A percentile compares a stretch with the other conserved stretches of the same genome.
phyloP scores from a whole-genome alignment of 257 asterid species.

The Thymus mandschuricus region DNA sequence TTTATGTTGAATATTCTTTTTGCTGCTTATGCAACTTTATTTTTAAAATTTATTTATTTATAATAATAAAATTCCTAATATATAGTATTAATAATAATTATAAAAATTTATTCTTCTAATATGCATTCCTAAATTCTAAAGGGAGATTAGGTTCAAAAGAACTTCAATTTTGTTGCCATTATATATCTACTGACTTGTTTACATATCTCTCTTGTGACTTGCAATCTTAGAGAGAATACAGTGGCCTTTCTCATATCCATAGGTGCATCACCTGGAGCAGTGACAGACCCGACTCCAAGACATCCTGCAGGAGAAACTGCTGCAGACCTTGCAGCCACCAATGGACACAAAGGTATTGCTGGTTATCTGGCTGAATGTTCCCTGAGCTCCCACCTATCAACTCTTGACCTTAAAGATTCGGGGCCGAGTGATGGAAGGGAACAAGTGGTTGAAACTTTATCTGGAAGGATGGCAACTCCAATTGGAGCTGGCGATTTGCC shows the following conservation, averaged over 20 bases:
- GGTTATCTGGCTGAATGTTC: constrained; percentile 86
- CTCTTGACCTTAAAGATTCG: constrained; percentile 63
- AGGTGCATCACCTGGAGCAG: constrained; percentile 75
- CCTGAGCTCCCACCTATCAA: constrained; percentile 63
- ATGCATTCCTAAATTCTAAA: background rate
- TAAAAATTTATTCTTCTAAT: background rate
- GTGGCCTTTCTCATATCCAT: constrained; percentile 77
- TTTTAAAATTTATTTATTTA: background rate
- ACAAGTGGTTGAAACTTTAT: constrained; percentile 62
- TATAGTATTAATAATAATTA: too few relatives aligned
- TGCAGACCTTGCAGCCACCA: constrained; percentile 83
- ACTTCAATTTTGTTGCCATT: constrained; percentile 29
- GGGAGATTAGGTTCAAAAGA: background rate
- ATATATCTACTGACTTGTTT: constrained; percentile 4
- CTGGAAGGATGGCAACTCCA: constrained; percentile 75
- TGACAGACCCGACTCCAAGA: constrained; percentile 82
- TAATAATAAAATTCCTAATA: too few relatives aligned
- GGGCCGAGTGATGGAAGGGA: constrained; percentile 43
- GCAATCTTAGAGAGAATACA: constrained; percentile 64
- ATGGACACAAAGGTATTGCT: constrained; percentile 94
- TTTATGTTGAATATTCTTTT: constrained; percentile 17
- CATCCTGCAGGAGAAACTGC: constrained; percentile 73
- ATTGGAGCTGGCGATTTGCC: constrained; percentile 57
- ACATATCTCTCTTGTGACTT: constrained; percentile 21
- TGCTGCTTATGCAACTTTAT: constrained; percentile 19